Conservation (phyloP, 495 filamentous ascomycete species). For the Aspergillus homomorphus region DNA sequence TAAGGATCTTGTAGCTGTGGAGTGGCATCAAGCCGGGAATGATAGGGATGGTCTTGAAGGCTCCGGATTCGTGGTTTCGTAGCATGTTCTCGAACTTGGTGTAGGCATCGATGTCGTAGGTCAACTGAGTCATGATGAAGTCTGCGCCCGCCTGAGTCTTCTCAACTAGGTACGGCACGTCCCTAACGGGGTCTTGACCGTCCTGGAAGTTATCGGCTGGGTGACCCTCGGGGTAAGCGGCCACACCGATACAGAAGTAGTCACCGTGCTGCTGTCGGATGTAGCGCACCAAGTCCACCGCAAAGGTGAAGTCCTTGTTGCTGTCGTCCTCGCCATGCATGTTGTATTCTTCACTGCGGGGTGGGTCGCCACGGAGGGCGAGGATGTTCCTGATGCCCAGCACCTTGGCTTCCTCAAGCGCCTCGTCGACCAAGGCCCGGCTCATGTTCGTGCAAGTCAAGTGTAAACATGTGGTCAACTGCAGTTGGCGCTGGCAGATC, state of each 20-base stretch:
- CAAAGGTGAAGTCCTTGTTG: constrained; percentile 83
- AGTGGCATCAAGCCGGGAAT: constrained; percentile 97
- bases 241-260: constrained; percentile 96
- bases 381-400: constrained; percentile 92
- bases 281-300: constrained; percentile 85
- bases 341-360: constrained; percentile 83
- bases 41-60: constrained; percentile 85
- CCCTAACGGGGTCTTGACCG: constrained; percentile 71
- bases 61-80: constrained; percentile 76
- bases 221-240: constrained; percentile 93
- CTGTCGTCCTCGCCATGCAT: constrained; percentile 59
- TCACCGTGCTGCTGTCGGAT: constrained; percentile 82
- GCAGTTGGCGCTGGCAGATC: constrained; percentile 86
- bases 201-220: constrained; percentile 82
- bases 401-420: constrained; percentile 87
- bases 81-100: constrained; percentile 72
- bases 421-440: constrained; percentile 76
- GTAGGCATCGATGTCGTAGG: constrained; percentile 86
- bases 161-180: constrained; percentile 86
- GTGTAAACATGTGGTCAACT: constrained; percentile 92
- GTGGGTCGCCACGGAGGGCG: constrained; percentile 90
- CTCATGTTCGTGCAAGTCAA: constrained; percentile 99
- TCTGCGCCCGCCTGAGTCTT: constrained; percentile 91
- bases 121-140: constrained; percentile 99
- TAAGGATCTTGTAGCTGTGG: constrained; percentile 94